phyloP scores from a whole-genome alignment of 192 early-diverging fungal species.

The Dispira simplex region DNA sequence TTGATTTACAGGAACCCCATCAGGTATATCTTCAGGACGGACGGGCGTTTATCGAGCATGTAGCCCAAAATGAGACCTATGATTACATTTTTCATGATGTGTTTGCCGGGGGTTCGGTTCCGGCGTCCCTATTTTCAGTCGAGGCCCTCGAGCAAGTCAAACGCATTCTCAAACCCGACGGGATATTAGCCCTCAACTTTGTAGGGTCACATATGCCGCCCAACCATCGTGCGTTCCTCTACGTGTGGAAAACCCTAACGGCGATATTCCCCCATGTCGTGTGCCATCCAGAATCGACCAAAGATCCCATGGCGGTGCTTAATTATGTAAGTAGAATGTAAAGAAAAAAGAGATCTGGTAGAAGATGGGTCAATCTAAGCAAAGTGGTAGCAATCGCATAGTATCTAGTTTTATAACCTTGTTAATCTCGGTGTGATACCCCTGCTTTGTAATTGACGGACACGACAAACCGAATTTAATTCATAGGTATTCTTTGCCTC shows the following conservation, averaged over 20 bases:
- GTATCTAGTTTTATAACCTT: constrained; percentile 11
- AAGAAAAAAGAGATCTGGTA: not conserved
- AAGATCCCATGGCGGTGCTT: constrained; percentile 38
- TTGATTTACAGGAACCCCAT: constrained; percentile 38
- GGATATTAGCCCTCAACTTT: constrained; percentile 76
- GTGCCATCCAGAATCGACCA: constrained; percentile 42
- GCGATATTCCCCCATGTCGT: constrained; percentile 48
- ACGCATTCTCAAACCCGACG: constrained; percentile 53
- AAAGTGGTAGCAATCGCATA: not conserved
- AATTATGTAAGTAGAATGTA: constrained; percentile 3
- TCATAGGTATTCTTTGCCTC: constrained; percentile 45
- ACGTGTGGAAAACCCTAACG: constrained; percentile 45
- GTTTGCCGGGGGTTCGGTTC: constrained; percentile 81
- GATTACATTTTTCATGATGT: constrained; percentile 87
- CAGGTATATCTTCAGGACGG: constrained; percentile 57
- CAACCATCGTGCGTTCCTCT: constrained; percentile 33
- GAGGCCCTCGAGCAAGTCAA: constrained; percentile 48
- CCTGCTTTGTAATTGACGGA: not conserved
- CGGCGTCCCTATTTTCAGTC: constrained; percentile 50
- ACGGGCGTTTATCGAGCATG: constrained; percentile 47
- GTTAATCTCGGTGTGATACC: not conserved
- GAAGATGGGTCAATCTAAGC: not conserved
- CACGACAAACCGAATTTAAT: constrained; percentile 15
- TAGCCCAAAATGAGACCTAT: constrained; percentile 32
- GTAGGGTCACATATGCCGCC: constrained; percentile 40